Conservation (phyloP, 768 basidiomycete genomes). For the Lentinula lateritia region DNA sequence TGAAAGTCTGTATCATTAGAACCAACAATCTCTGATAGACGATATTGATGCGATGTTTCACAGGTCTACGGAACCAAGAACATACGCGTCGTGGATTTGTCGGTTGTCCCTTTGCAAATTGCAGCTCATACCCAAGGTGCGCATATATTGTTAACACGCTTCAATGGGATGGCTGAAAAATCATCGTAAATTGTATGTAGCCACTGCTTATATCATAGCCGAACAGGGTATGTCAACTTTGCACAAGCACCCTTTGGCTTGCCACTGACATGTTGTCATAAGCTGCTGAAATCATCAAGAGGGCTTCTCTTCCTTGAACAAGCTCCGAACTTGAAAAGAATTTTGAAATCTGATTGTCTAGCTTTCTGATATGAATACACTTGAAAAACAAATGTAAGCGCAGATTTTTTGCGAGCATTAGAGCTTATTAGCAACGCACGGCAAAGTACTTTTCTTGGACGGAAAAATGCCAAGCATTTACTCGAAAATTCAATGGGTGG, state of each 20-base stretch:
- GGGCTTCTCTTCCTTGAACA: neutral
- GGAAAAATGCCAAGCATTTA: no score
- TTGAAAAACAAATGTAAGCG: no score
- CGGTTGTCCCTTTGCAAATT: conserved; percentile 47
- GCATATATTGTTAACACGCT: neutral
- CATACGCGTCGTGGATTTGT: conserved; percentile 51
- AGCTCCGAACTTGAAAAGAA: neutral
- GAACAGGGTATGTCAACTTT: conserved; percentile 33
- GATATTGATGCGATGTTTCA: neutral
- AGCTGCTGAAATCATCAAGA: conserved; percentile 3
- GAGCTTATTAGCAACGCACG: no score
- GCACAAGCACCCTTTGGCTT: neutral
- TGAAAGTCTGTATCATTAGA: conserved; percentile 27
- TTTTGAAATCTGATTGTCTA: no score
- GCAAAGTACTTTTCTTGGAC: no score
- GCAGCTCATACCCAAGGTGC: conserved; percentile 41
- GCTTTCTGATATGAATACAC: no score
- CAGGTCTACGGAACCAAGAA: conserved; percentile 52
- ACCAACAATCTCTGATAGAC: conserved; percentile 15
- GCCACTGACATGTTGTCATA: neutral
- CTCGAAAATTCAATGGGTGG: no score
- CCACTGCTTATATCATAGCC: conserved; percentile 39
- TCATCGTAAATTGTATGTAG: conserved; percentile 17
- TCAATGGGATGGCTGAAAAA: no score
- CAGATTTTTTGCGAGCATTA: no score